phyloP scores from a whole-genome alignment of 2,329 filamentous ascomycete species.

The Sarocladium oryzae region DNA sequence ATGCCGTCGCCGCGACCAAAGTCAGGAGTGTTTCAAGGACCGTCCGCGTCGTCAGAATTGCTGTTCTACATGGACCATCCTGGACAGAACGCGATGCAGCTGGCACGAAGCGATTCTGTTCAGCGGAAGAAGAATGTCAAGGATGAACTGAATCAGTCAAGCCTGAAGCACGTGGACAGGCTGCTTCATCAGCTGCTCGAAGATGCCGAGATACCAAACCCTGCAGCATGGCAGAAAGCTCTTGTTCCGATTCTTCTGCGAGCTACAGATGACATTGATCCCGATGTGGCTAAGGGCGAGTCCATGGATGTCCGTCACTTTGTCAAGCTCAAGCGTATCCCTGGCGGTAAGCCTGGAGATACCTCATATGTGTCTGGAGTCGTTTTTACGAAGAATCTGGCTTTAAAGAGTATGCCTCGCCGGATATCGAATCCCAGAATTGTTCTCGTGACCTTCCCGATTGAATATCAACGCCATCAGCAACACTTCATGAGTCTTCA shows the following conservation, averaged over 20 bases:
- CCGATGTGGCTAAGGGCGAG: conserved; percentile 82
- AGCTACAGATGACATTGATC: conserved; percentile 90
- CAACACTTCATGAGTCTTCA: conserved; percentile 96
- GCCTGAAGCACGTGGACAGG: conserved; percentile 79
- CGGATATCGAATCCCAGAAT: conserved; percentile 80
- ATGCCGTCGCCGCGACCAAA: conserved; percentile 66
- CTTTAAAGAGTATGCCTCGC: conserved; percentile 91
- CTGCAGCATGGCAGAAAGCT: conserved; percentile 79
- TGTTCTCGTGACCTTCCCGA: conserved; percentile 86
- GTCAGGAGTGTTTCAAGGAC: conserved; percentile 49
- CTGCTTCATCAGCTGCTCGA: conserved; percentile 76
- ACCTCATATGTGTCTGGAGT: conserved; percentile 96
- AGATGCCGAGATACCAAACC: conserved; percentile 67
- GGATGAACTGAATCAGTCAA: conserved; percentile 81
- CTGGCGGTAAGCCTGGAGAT: conserved; percentile 81
- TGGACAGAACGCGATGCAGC: conserved; percentile 35
- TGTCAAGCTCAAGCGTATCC: conserved; percentile 94
- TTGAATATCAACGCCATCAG: conserved; percentile 87
- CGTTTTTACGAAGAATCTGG: conserved; percentile 95
- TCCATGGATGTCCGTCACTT: conserved; percentile 97
- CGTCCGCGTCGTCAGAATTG: conserved; percentile 45
- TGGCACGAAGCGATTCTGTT: conserved; percentile 79
- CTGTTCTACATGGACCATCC: conserved; percentile 41
- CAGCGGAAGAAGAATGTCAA: conserved; percentile 65
- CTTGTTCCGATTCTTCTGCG: conserved; percentile 83